These are phyloP conservation scores for Apostasia ramifera DNA, from an alignment of 106 monocot genomes.

Conservation along the genomic window DNA sequence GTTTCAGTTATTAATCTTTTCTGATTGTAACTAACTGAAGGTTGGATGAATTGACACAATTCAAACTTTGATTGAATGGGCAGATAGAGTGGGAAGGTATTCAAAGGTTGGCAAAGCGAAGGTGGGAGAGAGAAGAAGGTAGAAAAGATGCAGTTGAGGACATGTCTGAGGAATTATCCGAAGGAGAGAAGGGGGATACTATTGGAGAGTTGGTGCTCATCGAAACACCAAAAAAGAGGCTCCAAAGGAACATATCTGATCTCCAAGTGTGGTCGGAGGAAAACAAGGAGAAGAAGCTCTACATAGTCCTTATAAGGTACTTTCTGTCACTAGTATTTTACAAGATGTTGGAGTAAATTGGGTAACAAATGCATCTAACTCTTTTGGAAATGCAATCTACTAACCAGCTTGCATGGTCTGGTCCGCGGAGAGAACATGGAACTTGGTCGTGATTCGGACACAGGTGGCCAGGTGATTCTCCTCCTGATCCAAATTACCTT, in stretches of 20 bases:
- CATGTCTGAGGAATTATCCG: constrained; percentile 88
- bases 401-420: constrained; percentile 75
- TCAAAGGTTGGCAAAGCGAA: constrained; percentile 49
- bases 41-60: no score
- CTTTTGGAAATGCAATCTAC: background rate
- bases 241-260: constrained; percentile 60
- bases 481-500: background rate
- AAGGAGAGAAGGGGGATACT: constrained; percentile 76
- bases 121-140: constrained; percentile 76
- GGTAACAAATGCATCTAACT: background rate
- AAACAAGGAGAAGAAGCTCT: constrained; percentile 78
- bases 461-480: constrained; percentile 70
- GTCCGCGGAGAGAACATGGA: constrained; percentile 99
- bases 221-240: constrained; percentile 42
- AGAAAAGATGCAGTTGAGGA: constrained; percentile 72
- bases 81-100: constrained; percentile 82
- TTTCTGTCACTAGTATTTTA: background rate
- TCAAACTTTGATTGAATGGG: background rate
- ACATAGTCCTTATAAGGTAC: constrained; percentile 90
- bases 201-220: constrained; percentile 33
- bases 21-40: no score
- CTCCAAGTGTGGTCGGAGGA: constrained; percentile 72
- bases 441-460: constrained; percentile 86
- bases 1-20: no score
- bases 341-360: background rate